Evolutionary conservation across 371 early-diverging fungal genomes (phyloP), one percentile per base, ranked within the genome.

Genomic region (Mycotypha africana): DNA sequence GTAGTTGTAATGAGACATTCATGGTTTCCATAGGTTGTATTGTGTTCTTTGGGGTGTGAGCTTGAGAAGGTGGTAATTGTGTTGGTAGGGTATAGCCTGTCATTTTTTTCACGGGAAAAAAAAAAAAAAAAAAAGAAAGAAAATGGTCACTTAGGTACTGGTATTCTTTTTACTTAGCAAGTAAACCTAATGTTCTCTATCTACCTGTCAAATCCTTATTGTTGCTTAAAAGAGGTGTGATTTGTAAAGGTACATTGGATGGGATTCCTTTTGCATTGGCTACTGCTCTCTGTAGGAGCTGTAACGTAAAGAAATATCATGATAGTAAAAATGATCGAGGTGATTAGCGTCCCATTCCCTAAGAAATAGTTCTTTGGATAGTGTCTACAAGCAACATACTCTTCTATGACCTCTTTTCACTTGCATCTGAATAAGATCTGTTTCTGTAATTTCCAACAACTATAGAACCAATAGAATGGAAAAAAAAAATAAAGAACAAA

Each of bases 371-470:
- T 33, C 34, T 11, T 33, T 6, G n/a, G 4, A n/a, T 33, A 33
- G 9, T n/a, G 5, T 14, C 4, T 15, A 33, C 15, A 33, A 11
- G 7, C 4, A 11, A 51, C 60, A 45, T 65, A 75, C 72, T 49
- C 76, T 62, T 30, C 76, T 62, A 62, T 75, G 76, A 8, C 76
- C 76, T 42, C 76, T 42, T 53, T 72, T 75, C 3, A 72, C 67
- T 49, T 59, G 53, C 65, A 75, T 67, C n/a, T 70, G 70, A 33
- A 62, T 54, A 17, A 75, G 42, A 47, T 75, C 76, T 14, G 45
- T n/a, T 58, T 75, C 76, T 11, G 72, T 71, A 1, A 71, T 65
- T 42, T 75, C 76, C 32, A 65, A 37, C 12, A 75, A 46, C 75
- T 75, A 61, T 28, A 28, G 11, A 11, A 28, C n/a, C n/a, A n/a